These are phyloP conservation scores for Flaveria sonorensis DNA, from an alignment of 129 eudicot genomes.

Conservation along the genomic window DNA sequence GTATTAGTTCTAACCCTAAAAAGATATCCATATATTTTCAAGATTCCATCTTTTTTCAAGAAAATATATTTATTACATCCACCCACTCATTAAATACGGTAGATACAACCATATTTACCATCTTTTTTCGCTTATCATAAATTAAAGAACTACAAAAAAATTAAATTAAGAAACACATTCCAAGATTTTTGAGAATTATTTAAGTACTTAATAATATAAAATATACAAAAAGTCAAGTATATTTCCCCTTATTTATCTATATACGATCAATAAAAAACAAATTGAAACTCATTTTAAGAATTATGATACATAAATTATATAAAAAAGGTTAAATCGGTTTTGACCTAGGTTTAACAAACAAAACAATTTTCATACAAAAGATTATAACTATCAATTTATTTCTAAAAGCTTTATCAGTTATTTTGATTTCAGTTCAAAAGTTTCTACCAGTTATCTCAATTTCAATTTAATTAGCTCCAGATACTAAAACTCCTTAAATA, in stretches of 20 bases:
- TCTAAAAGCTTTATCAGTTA: too few relatives aligned
- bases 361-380: too few relatives aligned
- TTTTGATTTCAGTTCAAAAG: too few relatives aligned
- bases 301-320: neutral
- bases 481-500: too few relatives aligned
- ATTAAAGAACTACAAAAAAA: neutral
- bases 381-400: too few relatives aligned
- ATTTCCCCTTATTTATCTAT: too few relatives aligned
- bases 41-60: constrained; percentile 45
- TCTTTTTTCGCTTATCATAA: constrained; percentile 20
- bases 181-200: neutral
- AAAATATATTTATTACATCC: constrained; percentile 39
- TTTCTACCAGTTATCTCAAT: too few relatives aligned
- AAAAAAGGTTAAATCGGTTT: neutral
- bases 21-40: constrained; percentile 33
- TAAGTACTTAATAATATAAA: neutral
- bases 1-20: constrained; percentile 33
- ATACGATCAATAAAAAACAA: neutral
- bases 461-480: too few relatives aligned
- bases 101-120: constrained; percentile 41
- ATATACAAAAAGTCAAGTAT: neutral
- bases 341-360: too few relatives aligned
- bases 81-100: constrained; percentile 40
- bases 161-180: neutral
- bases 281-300: neutral